A percentile compares a stretch with the other conserved stretches of the same genome.
Evolutionary conservation across 345 rosid species (phyloP).

Genomic region (Mallotus nudiflorus): DNA sequence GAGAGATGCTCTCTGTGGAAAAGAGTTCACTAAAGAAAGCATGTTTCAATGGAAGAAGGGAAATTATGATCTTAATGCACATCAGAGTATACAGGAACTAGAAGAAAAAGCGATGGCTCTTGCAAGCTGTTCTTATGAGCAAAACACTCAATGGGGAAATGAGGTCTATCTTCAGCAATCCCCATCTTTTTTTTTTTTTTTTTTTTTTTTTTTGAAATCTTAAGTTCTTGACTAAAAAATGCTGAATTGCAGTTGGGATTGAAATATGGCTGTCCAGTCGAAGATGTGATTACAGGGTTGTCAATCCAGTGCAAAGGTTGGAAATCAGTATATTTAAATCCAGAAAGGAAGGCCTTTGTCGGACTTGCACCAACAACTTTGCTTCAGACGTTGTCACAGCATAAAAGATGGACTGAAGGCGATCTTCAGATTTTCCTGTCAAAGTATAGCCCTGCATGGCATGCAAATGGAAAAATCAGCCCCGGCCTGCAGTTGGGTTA

Average conservation of each 20-base stretch:
- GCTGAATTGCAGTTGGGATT: conserved; percentile 63
- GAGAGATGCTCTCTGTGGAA: conserved; percentile 66
- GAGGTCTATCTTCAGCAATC: conserved; percentile 52
- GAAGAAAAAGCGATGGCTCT: conserved; percentile 45
- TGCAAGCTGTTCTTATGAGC: conserved; percentile 60
- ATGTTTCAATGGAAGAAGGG: conserved; percentile 28
- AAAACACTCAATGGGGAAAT: conserved; percentile 67
- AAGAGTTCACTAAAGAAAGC: conserved; percentile 20
- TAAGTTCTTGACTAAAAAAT: neutral
- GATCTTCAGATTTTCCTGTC: conserved; percentile 64
- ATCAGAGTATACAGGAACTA: conserved; percentile 16
- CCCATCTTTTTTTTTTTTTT: neutral
- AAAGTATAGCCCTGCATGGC: conserved; percentile 54
- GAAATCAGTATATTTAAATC: conserved; percentile 65
- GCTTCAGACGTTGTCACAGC: conserved; percentile 63
- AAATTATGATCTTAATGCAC: conserved; percentile 12
- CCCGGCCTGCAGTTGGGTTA: conserved; percentile 52
- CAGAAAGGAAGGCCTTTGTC: conserved; percentile 54
- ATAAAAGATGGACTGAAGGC: conserved; percentile 83
- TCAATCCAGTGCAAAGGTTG: conserved; percentile 68
- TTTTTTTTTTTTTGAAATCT: neutral
- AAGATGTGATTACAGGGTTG: conserved; percentile 82
- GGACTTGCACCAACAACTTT: conserved; percentile 62
- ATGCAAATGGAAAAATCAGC: conserved; percentile 54
- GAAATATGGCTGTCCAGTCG: conserved; percentile 69